phyloP scores from a whole-genome alignment of 768 basidiomycete species.

The Rubroboletus satanas region DNA sequence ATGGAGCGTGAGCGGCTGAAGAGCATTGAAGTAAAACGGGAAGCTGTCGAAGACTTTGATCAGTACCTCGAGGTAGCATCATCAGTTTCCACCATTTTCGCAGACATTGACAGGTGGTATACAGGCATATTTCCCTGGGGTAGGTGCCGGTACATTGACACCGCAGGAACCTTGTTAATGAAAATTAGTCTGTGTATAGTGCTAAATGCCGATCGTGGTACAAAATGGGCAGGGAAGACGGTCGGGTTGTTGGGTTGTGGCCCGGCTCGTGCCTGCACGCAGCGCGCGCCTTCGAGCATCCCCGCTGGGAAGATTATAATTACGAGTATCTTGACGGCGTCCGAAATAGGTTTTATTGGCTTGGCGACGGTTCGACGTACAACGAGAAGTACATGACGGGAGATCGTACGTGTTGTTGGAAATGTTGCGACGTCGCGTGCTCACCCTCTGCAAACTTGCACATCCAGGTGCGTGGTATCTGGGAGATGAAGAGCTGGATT shows the following conservation, averaged over 20 bases:
- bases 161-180: not conserved
- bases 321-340: constrained; percentile 44
- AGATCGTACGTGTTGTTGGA: constrained; percentile 29
- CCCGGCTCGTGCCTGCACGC: constrained; percentile 57
- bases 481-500: constrained; percentile 11
- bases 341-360: constrained; percentile 52
- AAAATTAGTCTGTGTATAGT: constrained; percentile 50
- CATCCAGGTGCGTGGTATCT: constrained; percentile 14
- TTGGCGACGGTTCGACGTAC: constrained; percentile 58
- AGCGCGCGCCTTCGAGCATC: constrained; percentile 43
- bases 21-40: constrained; percentile 55
- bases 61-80: constrained; percentile 48
- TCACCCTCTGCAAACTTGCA: not conserved
- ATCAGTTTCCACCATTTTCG: too few species aligned
- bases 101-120: not conserved
- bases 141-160: not conserved
- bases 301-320: constrained; percentile 63
- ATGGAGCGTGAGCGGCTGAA: constrained; percentile 60
- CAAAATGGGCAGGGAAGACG: constrained; percentile 53
- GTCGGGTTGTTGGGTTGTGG: constrained; percentile 55
- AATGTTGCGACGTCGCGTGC: too few species aligned
- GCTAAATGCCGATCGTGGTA: constrained; percentile 63
- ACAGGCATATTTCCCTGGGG: constrained; percentile 17
- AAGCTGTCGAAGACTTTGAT: constrained; percentile 62
- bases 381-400: constrained; percentile 42